These are phyloP conservation scores for Solanum chmielewskii DNA, from an alignment of 257 asterid genomes.

Conservation along the genomic window DNA sequence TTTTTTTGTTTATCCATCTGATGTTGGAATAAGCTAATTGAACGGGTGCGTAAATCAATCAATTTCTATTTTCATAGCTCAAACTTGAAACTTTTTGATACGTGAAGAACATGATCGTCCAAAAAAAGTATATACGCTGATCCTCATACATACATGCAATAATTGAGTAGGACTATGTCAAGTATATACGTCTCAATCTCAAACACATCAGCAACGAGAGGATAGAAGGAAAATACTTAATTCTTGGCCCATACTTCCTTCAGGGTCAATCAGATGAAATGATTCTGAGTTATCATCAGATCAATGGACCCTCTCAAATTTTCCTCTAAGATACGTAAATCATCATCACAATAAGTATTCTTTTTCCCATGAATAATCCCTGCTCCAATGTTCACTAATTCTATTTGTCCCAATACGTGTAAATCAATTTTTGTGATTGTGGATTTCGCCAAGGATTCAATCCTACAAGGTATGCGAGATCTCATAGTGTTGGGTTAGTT, in stretches of 20 bases:
- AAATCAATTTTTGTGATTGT: slow-evolving; percentile 12
- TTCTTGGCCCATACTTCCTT: slow-evolving; percentile 39
- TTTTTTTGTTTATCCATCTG: neutral
- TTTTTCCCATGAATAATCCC: slow-evolving; percentile 18
- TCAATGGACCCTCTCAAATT: slow-evolving; percentile 37
- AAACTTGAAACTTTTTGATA: neutral
- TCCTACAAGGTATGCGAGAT: too few relatives aligned
- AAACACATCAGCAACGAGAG: neutral
- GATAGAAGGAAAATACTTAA: slow-evolving; percentile 41
- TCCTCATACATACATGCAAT: neutral
- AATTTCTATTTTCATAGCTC: neutral
- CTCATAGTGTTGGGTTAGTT: too few relatives aligned
- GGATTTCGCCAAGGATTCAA: too few relatives aligned
- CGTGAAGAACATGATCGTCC: neutral
- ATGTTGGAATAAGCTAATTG: neutral
- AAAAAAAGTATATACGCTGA: neutral
- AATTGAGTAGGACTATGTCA: neutral
- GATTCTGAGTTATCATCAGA: slow-evolving; percentile 33
- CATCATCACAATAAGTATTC: slow-evolving; percentile 1
- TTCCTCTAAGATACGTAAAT: slow-evolving; percentile 48
- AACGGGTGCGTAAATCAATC: neutral
- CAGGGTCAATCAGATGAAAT: slow-evolving; percentile 50
- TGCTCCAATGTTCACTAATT: slow-evolving; percentile 37
- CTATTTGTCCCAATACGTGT: slow-evolving; percentile 25
- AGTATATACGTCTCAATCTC: neutral